phyloP scores from a whole-genome alignment of 2,329 filamentous ascomycete species.

The Gliomastix tumulicola region DNA sequence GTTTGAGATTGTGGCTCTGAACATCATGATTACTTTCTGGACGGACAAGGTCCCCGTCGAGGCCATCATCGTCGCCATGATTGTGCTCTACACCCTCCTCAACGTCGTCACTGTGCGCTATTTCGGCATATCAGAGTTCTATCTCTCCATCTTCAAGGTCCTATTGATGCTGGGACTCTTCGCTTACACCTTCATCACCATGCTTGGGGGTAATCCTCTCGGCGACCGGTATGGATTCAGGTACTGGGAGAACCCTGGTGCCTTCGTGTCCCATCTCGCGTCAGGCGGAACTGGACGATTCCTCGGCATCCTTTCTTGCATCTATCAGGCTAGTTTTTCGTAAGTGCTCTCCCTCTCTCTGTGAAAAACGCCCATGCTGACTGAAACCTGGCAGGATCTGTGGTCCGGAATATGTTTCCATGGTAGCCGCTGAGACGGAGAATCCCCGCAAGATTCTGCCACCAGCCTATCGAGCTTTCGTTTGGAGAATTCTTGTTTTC shows the following conservation, averaged over 20 bases:
- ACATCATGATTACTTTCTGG: conserved; percentile 40
- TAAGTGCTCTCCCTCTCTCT: neutral
- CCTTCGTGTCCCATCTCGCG: conserved; percentile 42
- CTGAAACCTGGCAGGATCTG: conserved; percentile 29
- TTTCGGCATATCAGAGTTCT: conserved; percentile 34
- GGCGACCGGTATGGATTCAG: conserved; percentile 51
- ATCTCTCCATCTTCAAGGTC: conserved; percentile 39
- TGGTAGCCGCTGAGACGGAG: conserved; percentile 52
- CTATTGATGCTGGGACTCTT: conserved; percentile 50
- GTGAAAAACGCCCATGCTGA: neutral
- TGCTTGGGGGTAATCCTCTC: conserved; percentile 51
- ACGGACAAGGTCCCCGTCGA: conserved; percentile 19
- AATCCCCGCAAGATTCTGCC: conserved; percentile 46
- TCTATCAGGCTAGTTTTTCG: conserved; percentile 38
- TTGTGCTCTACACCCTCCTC: conserved; percentile 28
- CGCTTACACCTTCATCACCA: conserved; percentile 49
- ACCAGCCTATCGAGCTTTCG: conserved; percentile 47
- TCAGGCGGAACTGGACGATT: conserved; percentile 54
- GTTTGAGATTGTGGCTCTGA: conserved; percentile 41
- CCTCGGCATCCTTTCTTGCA: conserved; percentile 50
- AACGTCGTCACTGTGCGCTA: conserved; percentile 28
- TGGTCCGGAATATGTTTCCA: conserved; percentile 52
- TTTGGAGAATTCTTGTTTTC: conserved; percentile 38
- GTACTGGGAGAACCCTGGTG: conserved; percentile 57
- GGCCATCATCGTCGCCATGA: conserved; percentile 32